These are phyloP conservation scores for Russula compacta DNA, from an alignment of 768 basidiomycete genomes.

Conservation along the genomic window DNA sequence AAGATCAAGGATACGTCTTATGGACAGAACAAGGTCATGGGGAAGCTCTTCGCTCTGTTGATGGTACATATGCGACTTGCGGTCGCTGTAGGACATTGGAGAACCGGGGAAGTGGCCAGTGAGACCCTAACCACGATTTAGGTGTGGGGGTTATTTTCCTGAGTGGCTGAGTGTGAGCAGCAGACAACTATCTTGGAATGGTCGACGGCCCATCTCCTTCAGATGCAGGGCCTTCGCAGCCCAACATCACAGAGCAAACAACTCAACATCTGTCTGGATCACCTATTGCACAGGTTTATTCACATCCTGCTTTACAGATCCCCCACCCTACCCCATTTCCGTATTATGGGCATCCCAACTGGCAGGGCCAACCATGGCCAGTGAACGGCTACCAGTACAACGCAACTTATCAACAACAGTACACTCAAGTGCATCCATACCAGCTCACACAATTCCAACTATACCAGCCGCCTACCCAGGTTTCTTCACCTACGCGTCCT, in stretches of 20 bases:
- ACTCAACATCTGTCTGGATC: neutral
- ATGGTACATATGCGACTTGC: conserved; percentile 9
- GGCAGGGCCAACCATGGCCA: conserved; percentile 21
- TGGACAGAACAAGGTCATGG: conserved; percentile 56
- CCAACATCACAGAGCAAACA: neutral
- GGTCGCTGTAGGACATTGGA: neutral
- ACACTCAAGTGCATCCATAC: neutral
- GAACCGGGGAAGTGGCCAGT: too few relatives aligned
- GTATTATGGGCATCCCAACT: conserved; percentile 23
- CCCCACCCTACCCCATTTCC: neutral
- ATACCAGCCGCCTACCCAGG: conserved; percentile 7
- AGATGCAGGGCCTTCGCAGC: conserved; percentile 8
- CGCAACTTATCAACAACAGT: conserved; percentile 18
- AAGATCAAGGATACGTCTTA: conserved; percentile 61
- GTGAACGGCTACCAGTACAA: conserved; percentile 18
- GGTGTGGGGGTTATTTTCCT: neutral
- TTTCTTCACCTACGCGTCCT: neutral
- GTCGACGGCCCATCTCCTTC: conserved; percentile 15
- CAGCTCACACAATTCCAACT: conserved; percentile 12
- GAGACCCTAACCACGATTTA: conserved; percentile 7
- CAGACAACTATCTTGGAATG: neutral
- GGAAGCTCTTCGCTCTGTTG: conserved; percentile 42
- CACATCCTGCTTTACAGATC: conserved; percentile 2
- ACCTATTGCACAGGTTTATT: conserved; percentile 9
- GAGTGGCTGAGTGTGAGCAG: too few relatives aligned